Percentiles rank a stretch among this genome's conserved stretches.
Conservation (phyloP, 78 protist genomes). For the Pelomyxa schiedti region DNA sequence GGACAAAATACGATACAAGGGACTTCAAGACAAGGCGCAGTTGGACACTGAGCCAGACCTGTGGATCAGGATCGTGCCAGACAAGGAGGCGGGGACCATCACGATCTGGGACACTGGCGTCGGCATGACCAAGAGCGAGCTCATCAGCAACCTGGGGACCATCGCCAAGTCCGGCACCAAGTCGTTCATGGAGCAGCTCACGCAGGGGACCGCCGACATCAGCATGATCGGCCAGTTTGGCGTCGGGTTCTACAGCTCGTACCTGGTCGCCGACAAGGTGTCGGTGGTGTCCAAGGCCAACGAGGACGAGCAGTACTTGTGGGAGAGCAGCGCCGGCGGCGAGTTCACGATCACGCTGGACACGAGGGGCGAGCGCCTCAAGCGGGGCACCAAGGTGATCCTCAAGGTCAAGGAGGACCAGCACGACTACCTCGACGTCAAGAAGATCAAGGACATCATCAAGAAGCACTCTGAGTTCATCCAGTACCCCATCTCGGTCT, state of each 20-base stretch:
- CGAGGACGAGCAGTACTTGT: conserved; percentile 96
- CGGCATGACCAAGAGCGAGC: conserved; percentile 99
- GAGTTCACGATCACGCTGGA: conserved; percentile 87
- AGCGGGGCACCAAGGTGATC: conserved; percentile 94
- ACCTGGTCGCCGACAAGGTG: conserved; percentile 97
- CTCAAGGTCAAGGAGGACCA: conserved; percentile 97
- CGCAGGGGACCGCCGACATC: conserved; percentile 92
- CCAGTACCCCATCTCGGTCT: conserved; percentile 91
- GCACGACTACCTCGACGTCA: conserved; percentile 91
- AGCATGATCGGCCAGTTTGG: conserved; percentile 99
- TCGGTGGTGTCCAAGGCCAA: conserved; percentile 93
- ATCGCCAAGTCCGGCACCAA: conserved; percentile 98
- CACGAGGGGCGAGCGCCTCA: conserved; percentile 58
- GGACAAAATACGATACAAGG: conserved; percentile 86
- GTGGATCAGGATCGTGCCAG: conserved; percentile 84
- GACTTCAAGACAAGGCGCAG: conserved; percentile 82
- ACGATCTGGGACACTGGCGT: conserved; percentile 96
- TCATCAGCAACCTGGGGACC: conserved; percentile 97
- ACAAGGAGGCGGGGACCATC: conserved; percentile 79
- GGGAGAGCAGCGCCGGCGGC: conserved; percentile 98
- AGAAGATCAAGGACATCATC: conserved; percentile 87
- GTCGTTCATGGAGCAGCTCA: conserved; percentile 92
- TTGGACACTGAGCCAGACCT: conserved; percentile 83
- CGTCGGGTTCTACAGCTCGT: conserved; percentile 99
- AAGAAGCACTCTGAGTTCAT: conserved; percentile 99